Evolutionary conservation across 192 early-diverging fungal genomes (phyloP).

Genomic region (Linnemannia elongata): DNA sequence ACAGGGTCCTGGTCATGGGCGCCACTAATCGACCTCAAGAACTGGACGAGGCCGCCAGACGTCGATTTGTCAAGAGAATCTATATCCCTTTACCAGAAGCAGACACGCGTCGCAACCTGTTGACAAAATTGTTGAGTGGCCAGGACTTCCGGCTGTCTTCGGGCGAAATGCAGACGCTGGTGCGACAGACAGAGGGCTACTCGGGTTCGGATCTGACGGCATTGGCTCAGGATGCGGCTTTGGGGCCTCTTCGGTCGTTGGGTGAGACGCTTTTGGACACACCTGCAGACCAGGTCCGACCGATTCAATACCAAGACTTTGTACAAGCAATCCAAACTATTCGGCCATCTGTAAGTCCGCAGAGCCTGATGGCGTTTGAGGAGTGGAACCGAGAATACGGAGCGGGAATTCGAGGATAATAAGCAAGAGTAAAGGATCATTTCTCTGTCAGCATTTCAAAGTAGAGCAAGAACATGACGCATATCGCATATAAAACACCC

Average conservation of each 20-base stretch:
- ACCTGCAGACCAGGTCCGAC: conserved; percentile 71
- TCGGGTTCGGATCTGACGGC: conserved; percentile 89
- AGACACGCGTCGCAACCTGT: conserved; percentile 69
- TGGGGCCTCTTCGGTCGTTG: conserved; percentile 82
- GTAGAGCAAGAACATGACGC: neutral
- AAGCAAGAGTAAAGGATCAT: neutral
- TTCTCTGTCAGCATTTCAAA: neutral
- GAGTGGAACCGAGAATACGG: conserved; percentile 84
- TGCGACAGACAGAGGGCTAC: conserved; percentile 77
- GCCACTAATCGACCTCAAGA: conserved; percentile 95
- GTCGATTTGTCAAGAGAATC: conserved; percentile 78
- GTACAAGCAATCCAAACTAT: conserved; percentile 76
- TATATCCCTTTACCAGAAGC: conserved; percentile 88
- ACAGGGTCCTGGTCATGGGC: conserved; percentile 86
- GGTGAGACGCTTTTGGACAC: conserved; percentile 63
- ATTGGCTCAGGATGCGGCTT: conserved; percentile 76
- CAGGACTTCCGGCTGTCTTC: conserved; percentile 69
- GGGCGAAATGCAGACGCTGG: conserved; percentile 68
- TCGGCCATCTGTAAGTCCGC: conserved; percentile 81
- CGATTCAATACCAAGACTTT: conserved; percentile 81
- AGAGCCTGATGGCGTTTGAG: conserved; percentile 78
- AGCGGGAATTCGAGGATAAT: conserved; percentile 37
- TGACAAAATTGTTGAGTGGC: conserved; percentile 69
- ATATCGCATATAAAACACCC: neutral
- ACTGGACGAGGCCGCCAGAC: conserved; percentile 89